A percentile compares a stretch with the other conserved stretches of the same genome.
phyloP scores from a whole-genome alignment of 306 rosid genomes.

The Oemleria cerasiformis region DNA sequence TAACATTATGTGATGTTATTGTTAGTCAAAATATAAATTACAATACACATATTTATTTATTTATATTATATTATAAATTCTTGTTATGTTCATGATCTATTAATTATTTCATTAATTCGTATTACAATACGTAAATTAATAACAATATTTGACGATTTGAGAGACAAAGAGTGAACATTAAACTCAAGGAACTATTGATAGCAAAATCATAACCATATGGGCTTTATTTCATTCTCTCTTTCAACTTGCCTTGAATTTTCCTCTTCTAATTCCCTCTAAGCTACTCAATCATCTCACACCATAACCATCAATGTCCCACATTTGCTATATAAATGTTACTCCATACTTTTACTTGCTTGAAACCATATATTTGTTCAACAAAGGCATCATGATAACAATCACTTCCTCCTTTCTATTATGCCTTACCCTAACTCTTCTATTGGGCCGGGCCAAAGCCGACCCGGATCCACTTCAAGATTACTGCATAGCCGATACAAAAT shows the following conservation, averaged over 20 bases:
- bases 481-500: constrained; percentile 55
- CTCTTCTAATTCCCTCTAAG: constrained; percentile 57
- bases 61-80: too few species aligned
- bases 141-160: neutral
- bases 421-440: constrained; percentile 22
- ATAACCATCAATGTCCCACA: constrained; percentile 2
- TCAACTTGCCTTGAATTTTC: constrained; percentile 48
- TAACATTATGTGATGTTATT: too few species aligned
- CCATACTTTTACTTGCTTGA: neutral
- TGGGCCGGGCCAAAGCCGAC: constrained; percentile 41
- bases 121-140: too few species aligned
- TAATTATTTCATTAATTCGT: too few species aligned
- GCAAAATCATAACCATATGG: neutral
- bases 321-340: constrained; percentile 18
- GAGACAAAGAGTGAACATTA: neutral
- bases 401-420: constrained; percentile 20
- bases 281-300: constrained; percentile 51
- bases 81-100: too few species aligned
- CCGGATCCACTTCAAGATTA: constrained; percentile 69
- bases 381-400: constrained; percentile 36
- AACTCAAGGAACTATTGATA: neutral
- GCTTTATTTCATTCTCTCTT: neutral
- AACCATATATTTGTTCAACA: neutral
- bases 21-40: too few species aligned
- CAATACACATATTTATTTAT: too few species aligned